A percentile compares a stretch with the other conserved stretches of the same genome.
These are phyloP conservation scores for Clausena lansium DNA, from an alignment of 345 rosid species.

Conservation along the genomic window DNA sequence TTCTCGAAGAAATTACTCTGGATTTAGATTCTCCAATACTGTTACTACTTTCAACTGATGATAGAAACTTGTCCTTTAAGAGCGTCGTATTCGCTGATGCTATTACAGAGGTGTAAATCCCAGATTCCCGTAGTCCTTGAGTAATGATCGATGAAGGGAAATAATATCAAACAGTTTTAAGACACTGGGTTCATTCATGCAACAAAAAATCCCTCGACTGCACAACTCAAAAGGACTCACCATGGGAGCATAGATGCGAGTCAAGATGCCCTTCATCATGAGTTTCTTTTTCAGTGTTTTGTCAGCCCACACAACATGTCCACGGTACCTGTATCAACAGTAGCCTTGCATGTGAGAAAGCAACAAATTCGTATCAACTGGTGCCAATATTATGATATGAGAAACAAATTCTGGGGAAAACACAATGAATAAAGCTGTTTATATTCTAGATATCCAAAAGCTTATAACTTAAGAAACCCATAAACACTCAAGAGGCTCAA, in stretches of 20 bases:
- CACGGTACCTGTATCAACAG: no score
- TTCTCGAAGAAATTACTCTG: constrained; percentile 37
- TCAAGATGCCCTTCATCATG: constrained; percentile 66
- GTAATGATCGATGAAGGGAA: constrained; percentile 51
- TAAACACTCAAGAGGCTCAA: background rate
- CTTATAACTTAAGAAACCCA: background rate
- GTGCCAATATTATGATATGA: background rate
- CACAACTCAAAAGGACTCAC: constrained; percentile 23
- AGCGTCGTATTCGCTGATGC: constrained; percentile 32
- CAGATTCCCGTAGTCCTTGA: constrained; percentile 73
- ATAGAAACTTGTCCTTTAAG: no score
- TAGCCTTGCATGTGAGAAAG: background rate
- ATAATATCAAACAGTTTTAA: background rate
- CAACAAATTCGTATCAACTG: background rate
- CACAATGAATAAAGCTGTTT: background rate
- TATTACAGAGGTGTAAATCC: constrained; percentile 58
- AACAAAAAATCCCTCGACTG: background rate
- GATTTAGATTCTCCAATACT: background rate
- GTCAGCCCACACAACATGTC: constrained; percentile 80
- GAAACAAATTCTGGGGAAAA: background rate
- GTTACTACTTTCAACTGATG: no score
- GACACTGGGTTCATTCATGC: background rate
- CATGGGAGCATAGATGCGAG: constrained; percentile 77
- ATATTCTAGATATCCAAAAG: background rate
- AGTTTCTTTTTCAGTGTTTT: constrained; percentile 54